Conservation (phyloP, 257 asterid species). For the Perilla frutescens region DNA sequence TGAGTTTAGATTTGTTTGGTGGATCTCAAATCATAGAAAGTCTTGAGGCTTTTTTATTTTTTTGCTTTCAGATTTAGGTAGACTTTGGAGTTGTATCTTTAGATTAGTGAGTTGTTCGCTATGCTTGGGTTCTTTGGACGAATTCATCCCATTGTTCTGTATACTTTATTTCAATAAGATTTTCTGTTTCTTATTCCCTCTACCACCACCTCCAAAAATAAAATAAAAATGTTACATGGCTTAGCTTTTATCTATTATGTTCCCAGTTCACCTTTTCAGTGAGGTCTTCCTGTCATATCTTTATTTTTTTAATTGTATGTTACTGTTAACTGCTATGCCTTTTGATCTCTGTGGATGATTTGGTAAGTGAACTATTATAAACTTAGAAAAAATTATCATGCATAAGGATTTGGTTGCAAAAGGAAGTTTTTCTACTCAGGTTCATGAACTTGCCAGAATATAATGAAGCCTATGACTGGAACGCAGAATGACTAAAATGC, state of each 20-base stretch:
- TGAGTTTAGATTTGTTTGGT: too few relatives aligned
- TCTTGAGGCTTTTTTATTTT: too few relatives aligned
- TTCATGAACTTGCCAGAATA: conserved; percentile 3
- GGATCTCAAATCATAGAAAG: too few relatives aligned
- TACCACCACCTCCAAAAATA: not conserved
- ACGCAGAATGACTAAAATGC: not conserved
- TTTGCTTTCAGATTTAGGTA: too few relatives aligned
- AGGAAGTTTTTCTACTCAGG: not conserved
- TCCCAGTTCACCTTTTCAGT: not conserved
- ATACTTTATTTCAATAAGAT: not conserved
- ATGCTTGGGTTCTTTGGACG: too few relatives aligned
- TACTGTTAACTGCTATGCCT: not conserved
- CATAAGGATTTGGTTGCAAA: not conserved
- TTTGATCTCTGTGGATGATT: not conserved
- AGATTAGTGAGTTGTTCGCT: too few relatives aligned
- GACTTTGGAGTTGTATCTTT: too few relatives aligned
- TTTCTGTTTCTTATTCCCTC: not conserved
- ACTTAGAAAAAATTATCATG: not conserved
- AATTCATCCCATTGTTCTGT: not conserved
- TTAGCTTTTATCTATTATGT: not conserved
- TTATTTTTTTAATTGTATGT: not conserved
- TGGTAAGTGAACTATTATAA: not conserved
- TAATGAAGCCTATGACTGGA: not conserved
- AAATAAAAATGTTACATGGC: not conserved
- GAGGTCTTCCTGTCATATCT: not conserved